phyloP scores from a whole-genome alignment of 805 yeast species.

The Wickerhamiella occidentalis region DNA sequence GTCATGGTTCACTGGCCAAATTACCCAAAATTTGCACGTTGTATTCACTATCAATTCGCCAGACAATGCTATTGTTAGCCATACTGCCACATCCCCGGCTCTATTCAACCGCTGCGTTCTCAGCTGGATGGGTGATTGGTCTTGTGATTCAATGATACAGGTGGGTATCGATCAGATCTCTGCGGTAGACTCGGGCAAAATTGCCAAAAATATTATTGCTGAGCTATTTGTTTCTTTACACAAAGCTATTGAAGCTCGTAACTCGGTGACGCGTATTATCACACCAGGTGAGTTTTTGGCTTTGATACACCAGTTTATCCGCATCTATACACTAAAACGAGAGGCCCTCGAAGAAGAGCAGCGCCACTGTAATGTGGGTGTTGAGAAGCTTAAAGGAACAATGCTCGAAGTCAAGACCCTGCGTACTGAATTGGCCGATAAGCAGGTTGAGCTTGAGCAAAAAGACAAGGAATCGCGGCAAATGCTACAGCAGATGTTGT shows the following conservation, averaged over 20 bases:
- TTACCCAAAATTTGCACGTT: constrained; percentile 66
- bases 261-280: constrained; percentile 1
- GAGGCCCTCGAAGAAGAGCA: constrained; percentile 49
- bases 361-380: constrained; percentile 58
- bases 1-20: constrained; percentile 58
- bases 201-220: neutral
- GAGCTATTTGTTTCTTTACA: constrained; percentile 1
- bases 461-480: constrained; percentile 60
- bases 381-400: constrained; percentile 65
- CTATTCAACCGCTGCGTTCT: constrained; percentile 79
- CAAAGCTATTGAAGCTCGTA: neutral
- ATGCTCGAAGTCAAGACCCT: constrained; percentile 57
- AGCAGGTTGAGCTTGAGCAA: constrained; percentile 36
- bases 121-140: constrained; percentile 85
- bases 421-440: constrained; percentile 40
- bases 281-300: constrained; percentile 47
- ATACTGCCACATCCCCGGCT: constrained; percentile 69
- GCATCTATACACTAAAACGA: constrained; percentile 35
- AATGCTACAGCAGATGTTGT: constrained; percentile 63
- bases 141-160: constrained; percentile 35
- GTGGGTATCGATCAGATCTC: constrained; percentile 32
- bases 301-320: constrained; percentile 31
- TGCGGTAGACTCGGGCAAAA: neutral
- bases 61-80: constrained; percentile 28
- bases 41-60: constrained; percentile 62